A percentile compares a stretch with the other conserved stretches of the same genome.
Conservation (phyloP, 208 protist genomes). For the Trichomonas tenax region DNA sequence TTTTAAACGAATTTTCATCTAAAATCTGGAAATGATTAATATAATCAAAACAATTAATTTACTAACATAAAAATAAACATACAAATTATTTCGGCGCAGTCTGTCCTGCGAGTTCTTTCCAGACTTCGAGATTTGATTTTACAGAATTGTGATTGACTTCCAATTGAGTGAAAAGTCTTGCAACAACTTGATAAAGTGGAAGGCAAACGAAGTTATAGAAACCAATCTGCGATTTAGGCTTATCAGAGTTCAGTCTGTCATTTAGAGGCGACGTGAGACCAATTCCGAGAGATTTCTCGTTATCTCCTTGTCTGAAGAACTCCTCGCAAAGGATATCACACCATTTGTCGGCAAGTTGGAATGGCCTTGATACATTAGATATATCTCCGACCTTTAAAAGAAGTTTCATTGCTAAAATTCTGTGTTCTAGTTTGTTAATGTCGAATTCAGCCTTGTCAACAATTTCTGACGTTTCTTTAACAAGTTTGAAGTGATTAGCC, state of each 20-base stretch:
- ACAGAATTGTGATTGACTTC: background rate
- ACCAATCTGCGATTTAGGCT: background rate
- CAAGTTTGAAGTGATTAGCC: constrained; percentile 36
- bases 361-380: background rate
- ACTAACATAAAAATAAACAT: no score
- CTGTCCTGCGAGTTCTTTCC: background rate
- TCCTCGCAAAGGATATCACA: background rate
- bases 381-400: background rate
- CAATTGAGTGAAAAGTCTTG: background rate
- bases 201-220: background rate
- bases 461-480: background rate
- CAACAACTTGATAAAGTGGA: background rate
- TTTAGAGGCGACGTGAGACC: background rate
- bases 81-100: background rate
- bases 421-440: background rate
- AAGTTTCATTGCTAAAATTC: background rate
- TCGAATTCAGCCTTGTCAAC: background rate
- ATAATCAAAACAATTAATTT: no score
- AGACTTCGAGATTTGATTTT: background rate
- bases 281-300: background rate
- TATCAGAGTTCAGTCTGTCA: background rate
- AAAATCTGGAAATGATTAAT: no score
- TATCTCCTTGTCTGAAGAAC: background rate
- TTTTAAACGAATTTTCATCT: no score
- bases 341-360: background rate